Conservation (phyloP, 2,329 filamentous ascomycete species). For the Fusarium guadeloupense region DNA sequence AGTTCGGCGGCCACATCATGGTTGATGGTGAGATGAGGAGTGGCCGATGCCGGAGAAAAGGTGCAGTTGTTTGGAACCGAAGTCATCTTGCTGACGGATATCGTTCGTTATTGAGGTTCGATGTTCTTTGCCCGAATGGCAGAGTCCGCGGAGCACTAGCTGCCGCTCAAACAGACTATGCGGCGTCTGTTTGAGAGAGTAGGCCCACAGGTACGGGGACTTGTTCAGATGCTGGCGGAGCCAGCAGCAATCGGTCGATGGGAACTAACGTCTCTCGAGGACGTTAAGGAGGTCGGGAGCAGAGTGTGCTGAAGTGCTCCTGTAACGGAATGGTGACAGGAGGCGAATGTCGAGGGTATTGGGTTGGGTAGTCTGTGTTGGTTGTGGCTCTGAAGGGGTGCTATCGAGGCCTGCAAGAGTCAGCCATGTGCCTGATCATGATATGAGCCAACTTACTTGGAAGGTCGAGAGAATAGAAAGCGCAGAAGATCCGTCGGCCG, state of each 20-base stretch:
- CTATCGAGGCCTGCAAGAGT: slow-evolving; percentile 64
- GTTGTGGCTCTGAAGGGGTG: slow-evolving; percentile 58
- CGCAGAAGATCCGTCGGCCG: slow-evolving; percentile 89
- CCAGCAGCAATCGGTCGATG: slow-evolving; percentile 74
- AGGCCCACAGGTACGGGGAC: slow-evolving; percentile 83
- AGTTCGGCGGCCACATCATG: slow-evolving; percentile 91
- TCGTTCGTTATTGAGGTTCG: neutral
- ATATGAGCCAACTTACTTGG: slow-evolving; percentile 72
- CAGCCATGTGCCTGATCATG: neutral
- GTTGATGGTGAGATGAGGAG: slow-evolving; percentile 95
- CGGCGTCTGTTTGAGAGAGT: slow-evolving; percentile 95
- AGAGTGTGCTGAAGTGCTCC: slow-evolving; percentile 83
- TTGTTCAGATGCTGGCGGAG: slow-evolving; percentile 79
- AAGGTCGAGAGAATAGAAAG: slow-evolving; percentile 87
- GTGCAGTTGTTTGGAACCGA: slow-evolving; percentile 83
- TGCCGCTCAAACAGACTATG: slow-evolving; percentile 97
- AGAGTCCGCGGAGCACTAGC: slow-evolving; percentile 91
- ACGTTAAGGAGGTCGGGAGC: slow-evolving; percentile 93
- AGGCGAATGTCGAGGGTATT: slow-evolving; percentile 37
- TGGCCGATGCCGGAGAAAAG: slow-evolving; percentile 82
- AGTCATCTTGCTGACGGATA: slow-evolving; percentile 77
- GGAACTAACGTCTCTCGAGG: slow-evolving; percentile 70
- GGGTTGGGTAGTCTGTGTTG: slow-evolving; percentile 7
- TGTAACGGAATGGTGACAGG: slow-evolving; percentile 88
- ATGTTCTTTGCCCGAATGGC: slow-evolving; percentile 49